Percentiles rank a stretch among this genome's conserved stretches.
Evolutionary conservation across 768 basidiomycete genomes (phyloP).

Genomic region (Kwoniella sp.): DNA sequence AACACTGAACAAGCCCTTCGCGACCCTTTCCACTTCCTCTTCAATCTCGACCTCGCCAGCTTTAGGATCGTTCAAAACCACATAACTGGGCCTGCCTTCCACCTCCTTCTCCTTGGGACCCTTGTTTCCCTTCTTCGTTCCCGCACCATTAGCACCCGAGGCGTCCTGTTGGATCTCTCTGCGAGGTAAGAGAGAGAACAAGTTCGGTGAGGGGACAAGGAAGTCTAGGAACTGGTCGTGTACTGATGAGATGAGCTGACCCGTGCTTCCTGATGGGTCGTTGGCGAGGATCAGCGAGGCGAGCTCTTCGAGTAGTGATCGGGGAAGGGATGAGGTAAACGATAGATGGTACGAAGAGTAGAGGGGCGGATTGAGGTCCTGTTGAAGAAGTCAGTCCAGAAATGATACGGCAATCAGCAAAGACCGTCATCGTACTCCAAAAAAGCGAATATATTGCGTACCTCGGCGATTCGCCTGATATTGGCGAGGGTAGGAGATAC

Average conservation of each 20-base stretch:
- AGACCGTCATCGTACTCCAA: neutral
- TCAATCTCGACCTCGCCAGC: conserved; percentile 90
- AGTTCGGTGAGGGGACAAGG: conserved; percentile 84
- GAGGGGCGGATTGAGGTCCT: conserved; percentile 79
- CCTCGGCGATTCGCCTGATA: conserved; percentile 82
- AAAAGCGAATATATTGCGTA: conserved; percentile 18
- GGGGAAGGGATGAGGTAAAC: conserved; percentile 88
- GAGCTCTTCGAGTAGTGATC: conserved; percentile 87
- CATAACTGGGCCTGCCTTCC: conserved; percentile 66
- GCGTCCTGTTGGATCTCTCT: conserved; percentile 34
- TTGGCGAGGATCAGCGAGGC: conserved; percentile 80
- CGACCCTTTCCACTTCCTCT: conserved; percentile 86
- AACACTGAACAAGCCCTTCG: conserved; percentile 86
- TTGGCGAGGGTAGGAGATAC: conserved; percentile 86
- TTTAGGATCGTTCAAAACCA: conserved; percentile 84
- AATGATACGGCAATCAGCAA: too few relatives aligned
- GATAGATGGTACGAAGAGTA: conserved; percentile 94
- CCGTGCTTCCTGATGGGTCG: conserved; percentile 40
- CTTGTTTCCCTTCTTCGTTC: conserved; percentile 27
- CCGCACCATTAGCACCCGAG: conserved; percentile 28
- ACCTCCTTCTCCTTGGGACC: conserved; percentile 42
- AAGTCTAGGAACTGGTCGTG: conserved; percentile 97
- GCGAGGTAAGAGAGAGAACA: conserved; percentile 81
- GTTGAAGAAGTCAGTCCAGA: too few relatives aligned
- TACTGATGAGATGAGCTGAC: conserved; percentile 63